Conservation (phyloP, 345 rosid species). For the Excoecaria cochinchinensis region DNA sequence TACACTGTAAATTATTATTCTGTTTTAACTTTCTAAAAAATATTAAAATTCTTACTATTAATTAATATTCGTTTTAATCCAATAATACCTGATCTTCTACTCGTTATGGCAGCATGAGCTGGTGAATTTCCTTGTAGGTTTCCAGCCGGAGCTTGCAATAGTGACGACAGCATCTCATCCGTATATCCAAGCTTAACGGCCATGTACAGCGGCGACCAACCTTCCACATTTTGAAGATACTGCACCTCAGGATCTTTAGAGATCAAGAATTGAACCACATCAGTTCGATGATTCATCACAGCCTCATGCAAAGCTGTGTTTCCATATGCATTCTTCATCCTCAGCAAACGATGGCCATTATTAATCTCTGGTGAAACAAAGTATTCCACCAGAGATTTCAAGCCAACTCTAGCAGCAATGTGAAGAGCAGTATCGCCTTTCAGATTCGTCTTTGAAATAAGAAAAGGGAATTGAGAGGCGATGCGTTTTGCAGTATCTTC, state of each 20-base stretch:
- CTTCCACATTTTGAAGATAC: not conserved
- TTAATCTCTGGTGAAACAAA: no score
- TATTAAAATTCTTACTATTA: no score
- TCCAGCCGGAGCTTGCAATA: not conserved
- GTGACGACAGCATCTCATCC: not conserved
- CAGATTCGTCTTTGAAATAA: not conserved
- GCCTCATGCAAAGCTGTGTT: constrained; percentile 15
- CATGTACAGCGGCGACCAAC: not conserved
- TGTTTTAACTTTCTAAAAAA: no score
- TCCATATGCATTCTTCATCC: not conserved
- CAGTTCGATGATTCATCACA: not conserved
- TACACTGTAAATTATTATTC: no score
- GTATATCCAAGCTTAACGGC: not conserved
- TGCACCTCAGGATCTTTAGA: not conserved
- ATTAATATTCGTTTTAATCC: no score
- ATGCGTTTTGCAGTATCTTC: not conserved
- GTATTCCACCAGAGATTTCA: not conserved
- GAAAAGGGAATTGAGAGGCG: not conserved
- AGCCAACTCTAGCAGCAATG: constrained; percentile 1
- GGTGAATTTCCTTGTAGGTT: not conserved
- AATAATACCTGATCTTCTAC: not conserved
- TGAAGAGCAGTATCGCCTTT: constrained; percentile 19
- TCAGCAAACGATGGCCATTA: not conserved
- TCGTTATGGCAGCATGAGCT: not conserved
- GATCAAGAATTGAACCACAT: not conserved